Base-by-base conservation (phyloP, 371 early-diverging fungal genomes). In the Mucor mucedo region DNA sequence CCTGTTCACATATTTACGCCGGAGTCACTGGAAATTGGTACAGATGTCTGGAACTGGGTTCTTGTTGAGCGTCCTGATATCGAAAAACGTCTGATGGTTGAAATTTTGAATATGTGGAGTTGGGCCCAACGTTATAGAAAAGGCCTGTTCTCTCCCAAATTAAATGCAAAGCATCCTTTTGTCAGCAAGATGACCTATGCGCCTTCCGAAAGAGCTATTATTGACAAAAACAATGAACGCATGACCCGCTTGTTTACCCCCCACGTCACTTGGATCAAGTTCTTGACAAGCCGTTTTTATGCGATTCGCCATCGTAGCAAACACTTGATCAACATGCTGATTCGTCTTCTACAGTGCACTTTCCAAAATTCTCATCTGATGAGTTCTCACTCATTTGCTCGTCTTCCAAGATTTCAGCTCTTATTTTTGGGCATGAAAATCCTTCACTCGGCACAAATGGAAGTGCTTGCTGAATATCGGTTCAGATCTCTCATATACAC, bases 151-250 rank as follows among this genome's bases (percentile, higher is more conserved):
- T 87, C 88, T 7, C 67, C 83, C 21, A 60, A 70, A 10, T 58
- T 88, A 13, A 80, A 88, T 77, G 74, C 89, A 6, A 81, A 82
- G 45, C 89, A 91, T 69, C 96, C 97, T 3, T 97, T 98, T 78
- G 87, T 87, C 9, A 84, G 84, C 59, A 90, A 88, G 62, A 95
- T 98, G 94, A 90, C 92, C 13, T 96, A 98, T 71, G 86, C 91
- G 3, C 95, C 97, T 1, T 91, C 97, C 2, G 90, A 91, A 62
- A 92, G 91, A 69, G 82, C 89, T 11, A 82, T 86, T 1, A 83
- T 89, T 35, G 83, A 89, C 28, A 82, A 80, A 16, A 89, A 76
- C 16, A 82, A 86, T 50, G 78, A 83, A 49, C 71, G 80, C 14
- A 89, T 89, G 11, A 82, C 84, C 11, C 79, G 83, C n/a, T 65